Evolutionary conservation across 208 protist genomes (phyloP).

Genomic region (Trypanosoma melophagium): DNA sequence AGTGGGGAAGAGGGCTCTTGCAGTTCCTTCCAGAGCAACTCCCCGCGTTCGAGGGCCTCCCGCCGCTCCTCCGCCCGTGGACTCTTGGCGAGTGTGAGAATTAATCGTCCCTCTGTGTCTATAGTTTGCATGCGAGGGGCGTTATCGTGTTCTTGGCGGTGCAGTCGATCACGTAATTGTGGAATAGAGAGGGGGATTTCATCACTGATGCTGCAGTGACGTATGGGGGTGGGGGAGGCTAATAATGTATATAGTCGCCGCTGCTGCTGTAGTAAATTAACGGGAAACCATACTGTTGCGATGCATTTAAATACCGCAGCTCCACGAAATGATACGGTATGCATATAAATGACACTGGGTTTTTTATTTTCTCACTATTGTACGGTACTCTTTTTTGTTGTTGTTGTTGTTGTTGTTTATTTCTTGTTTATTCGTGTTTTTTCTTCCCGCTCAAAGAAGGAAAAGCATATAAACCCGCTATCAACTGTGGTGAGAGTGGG

Average conservation of each 20-base stretch:
- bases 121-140: conserved; percentile 40
- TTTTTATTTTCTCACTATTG: background rate
- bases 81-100: conserved; percentile 61
- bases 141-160: conserved; percentile 15
- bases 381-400: background rate
- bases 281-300: background rate
- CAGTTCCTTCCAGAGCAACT: conserved; percentile 71
- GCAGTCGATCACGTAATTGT: conserved; percentile 25
- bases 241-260: conserved; percentile 20
- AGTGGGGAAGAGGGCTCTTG: conserved; percentile 42
- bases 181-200: conserved; percentile 14
- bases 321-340: background rate
- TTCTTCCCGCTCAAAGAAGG: background rate
- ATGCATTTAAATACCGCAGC: background rate
- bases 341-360: background rate
- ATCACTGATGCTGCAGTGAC: conserved; percentile 10
- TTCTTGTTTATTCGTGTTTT: background rate
- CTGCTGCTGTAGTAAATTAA: conserved; percentile 13
- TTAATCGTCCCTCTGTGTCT: conserved; percentile 66
- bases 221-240: conserved; percentile 2
- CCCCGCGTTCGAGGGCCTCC: conserved; percentile 69
- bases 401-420: background rate
- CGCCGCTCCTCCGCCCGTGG: conserved; percentile 41
- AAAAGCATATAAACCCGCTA: no score
- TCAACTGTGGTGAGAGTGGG: no score